These are phyloP conservation scores for Andrographis paniculata DNA, from an alignment of 305 asterid species.

Conservation along the genomic window DNA sequence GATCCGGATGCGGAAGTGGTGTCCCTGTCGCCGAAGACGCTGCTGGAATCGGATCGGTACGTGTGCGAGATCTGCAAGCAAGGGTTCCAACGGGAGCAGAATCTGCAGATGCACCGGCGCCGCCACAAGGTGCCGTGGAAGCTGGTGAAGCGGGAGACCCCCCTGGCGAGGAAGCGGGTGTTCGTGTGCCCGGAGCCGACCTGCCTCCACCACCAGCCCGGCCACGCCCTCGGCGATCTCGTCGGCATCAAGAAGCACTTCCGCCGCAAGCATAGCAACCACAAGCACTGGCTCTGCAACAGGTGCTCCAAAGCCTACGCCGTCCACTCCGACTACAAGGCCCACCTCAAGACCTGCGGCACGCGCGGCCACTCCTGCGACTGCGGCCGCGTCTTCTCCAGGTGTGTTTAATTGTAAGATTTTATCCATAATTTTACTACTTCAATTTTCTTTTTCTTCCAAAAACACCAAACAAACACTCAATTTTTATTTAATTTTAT, in stretches of 20 bases:
- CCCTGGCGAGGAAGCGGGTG: constrained; percentile 37
- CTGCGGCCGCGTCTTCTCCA: too few species aligned
- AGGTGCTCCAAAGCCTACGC: constrained; percentile 60
- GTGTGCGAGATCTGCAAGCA: constrained; percentile 96
- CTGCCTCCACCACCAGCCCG: constrained; percentile 65
- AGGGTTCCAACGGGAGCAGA: constrained; percentile 90
- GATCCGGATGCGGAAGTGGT: constrained; percentile 98
- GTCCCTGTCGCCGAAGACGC: constrained; percentile 66
- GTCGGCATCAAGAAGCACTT: constrained; percentile 71
- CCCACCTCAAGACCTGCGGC: constrained; percentile 71
- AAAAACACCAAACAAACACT: too few species aligned
- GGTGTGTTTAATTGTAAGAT: too few species aligned
- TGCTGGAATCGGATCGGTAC: constrained; percentile 77
- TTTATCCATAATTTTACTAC: too few species aligned
- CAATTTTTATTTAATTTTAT: too few species aligned
- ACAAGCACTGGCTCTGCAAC: constrained; percentile 60
- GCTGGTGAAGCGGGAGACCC: constrained; percentile 57
- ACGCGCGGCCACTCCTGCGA: constrained; percentile 76
- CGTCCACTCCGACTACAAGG: constrained; percentile 62
- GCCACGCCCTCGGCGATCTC: constrained; percentile 69
- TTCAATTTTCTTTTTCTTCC: constrained; percentile 58
- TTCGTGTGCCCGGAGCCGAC: constrained; percentile 71
- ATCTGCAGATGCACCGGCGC: constrained; percentile 85
- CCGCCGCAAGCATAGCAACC: constrained; percentile 55
- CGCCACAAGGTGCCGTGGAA: constrained; percentile 93